A percentile compares a stretch with the other conserved stretches of the same genome.
Evolutionary conservation across 306 rosid species (phyloP).

Genomic region (Vicia sativa): DNA sequence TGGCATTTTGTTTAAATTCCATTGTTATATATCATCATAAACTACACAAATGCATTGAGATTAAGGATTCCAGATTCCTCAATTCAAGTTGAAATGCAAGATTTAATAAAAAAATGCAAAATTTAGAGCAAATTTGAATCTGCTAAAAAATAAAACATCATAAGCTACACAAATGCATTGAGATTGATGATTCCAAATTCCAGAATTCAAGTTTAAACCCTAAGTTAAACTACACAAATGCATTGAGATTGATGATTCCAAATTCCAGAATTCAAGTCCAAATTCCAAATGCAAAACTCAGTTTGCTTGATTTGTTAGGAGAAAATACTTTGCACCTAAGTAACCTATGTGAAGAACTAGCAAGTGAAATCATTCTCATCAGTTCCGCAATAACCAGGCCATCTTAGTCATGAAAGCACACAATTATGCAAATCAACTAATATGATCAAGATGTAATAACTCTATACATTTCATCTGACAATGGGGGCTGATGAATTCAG

Average conservation of each 20-base stretch:
- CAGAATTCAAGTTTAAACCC: not conserved
- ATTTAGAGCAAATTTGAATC: not conserved
- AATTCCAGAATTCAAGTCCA: conserved; percentile 19
- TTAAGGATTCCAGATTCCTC: no score
- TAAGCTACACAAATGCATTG: not conserved
- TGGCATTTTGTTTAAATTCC: not conserved
- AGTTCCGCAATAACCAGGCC: not conserved
- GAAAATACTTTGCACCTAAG: not conserved
- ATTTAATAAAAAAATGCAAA: not conserved
- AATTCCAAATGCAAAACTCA: no score
- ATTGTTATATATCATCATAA: no score
- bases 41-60: no score
- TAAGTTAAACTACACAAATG: not conserved
- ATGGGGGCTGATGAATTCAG: not conserved
- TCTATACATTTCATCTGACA: conserved; percentile 11
- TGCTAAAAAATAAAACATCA: not conserved
- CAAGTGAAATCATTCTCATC: not conserved
- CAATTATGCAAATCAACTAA: not conserved
- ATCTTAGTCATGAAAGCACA: conserved; percentile 1
- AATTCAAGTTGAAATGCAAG: no score
- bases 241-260: conserved; percentile 25
- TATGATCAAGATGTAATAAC: conserved; percentile 1
- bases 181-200: conserved; percentile 23
- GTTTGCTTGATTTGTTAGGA: conserved; percentile 5
- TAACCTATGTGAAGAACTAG: not conserved